Percentiles rank a stretch among this genome's conserved stretches.
Conservation (phyloP, 2,329 filamentous ascomycete genomes). For the Aspergillus fischeri region DNA sequence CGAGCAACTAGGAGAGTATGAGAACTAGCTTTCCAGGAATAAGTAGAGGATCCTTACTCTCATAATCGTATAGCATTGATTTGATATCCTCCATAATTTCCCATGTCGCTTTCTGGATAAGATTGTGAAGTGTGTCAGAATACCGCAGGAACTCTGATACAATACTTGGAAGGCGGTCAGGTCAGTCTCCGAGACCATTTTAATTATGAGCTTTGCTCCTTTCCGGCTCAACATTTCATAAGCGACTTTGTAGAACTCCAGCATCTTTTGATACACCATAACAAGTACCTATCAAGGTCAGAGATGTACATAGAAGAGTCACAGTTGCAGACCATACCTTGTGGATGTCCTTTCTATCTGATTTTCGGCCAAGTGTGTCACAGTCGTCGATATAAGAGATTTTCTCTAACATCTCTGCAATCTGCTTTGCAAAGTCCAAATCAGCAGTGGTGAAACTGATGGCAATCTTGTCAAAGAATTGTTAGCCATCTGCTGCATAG, state of each 20-base stretch:
- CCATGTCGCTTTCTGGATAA: slow-evolving; percentile 21
- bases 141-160: slow-evolving; percentile 23
- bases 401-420: slow-evolving; percentile 25
- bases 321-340: slow-evolving; percentile 8
- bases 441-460: slow-evolving; percentile 23
- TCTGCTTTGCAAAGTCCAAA: slow-evolving; percentile 14
- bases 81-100: slow-evolving; percentile 22
- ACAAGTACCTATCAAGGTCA: slow-evolving; percentile 14
- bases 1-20: slow-evolving; percentile 8
- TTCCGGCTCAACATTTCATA: slow-evolving; percentile 21
- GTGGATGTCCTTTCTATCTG: slow-evolving; percentile 15
- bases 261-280: slow-evolving; percentile 24
- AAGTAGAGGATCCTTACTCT: slow-evolving; percentile 16
- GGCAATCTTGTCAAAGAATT: slow-evolving; percentile 17
- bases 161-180: slow-evolving; percentile 21
- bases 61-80: slow-evolving; percentile 20
- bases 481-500: neutral
- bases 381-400: slow-evolving; percentile 29
- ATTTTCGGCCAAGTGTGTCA: slow-evolving; percentile 26
- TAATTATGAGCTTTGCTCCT: slow-evolving; percentile 18
- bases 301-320: slow-evolving; percentile 1
- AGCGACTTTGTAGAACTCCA: slow-evolving; percentile 22
- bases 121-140: slow-evolving; percentile 20
- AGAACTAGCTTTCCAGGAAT: neutral
- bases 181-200: slow-evolving; percentile 20